Evolutionary conservation across 345 rosid genomes (phyloP).

Genomic region (Raphanus raphanistrum): DNA sequence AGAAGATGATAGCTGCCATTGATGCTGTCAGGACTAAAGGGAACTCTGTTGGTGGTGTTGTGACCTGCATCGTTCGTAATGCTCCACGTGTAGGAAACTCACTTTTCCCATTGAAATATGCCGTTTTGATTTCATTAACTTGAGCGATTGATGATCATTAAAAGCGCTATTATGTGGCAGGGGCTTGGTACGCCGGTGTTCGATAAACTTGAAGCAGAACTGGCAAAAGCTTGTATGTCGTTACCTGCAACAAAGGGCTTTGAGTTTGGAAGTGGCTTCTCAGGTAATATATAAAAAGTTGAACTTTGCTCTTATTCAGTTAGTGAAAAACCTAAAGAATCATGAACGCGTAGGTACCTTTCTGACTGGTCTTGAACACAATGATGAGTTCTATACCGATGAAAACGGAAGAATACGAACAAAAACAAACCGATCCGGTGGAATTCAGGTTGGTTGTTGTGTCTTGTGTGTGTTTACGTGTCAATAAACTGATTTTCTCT

Average conservation of each 20-base stretch:
- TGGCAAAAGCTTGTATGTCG: constrained; percentile 93
- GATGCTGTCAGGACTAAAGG: constrained; percentile 85
- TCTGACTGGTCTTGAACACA: constrained; percentile 89
- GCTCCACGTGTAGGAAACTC: constrained; percentile 70
- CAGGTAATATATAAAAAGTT: constrained; percentile 55
- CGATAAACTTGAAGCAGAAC: constrained; percentile 93
- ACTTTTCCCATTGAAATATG: background rate
- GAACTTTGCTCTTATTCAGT: background rate
- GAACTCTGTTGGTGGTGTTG: constrained; percentile 93
- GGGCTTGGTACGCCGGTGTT: constrained; percentile 99
- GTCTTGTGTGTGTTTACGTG: background rate
- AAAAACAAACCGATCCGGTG: constrained; percentile 94
- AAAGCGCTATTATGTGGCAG: constrained; percentile 44
- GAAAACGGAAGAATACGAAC: constrained; percentile 75
- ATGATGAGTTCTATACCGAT: constrained; percentile 79
- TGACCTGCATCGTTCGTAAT: constrained; percentile 90
- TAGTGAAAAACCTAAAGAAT: background rate
- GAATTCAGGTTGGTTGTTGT: constrained; percentile 63
- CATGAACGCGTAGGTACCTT: constrained; percentile 57
- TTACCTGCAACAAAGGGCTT: constrained; percentile 98
- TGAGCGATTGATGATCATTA: constrained; percentile 7
- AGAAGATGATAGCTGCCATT: constrained; percentile 94
- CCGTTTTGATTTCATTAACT: background rate
- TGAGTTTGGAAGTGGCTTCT: constrained; percentile 97
- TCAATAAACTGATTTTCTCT: background rate